Evolutionary conservation across 2,329 filamentous ascomycete species (phyloP).

Genomic region (Cylindrodendrum hubeiense): DNA sequence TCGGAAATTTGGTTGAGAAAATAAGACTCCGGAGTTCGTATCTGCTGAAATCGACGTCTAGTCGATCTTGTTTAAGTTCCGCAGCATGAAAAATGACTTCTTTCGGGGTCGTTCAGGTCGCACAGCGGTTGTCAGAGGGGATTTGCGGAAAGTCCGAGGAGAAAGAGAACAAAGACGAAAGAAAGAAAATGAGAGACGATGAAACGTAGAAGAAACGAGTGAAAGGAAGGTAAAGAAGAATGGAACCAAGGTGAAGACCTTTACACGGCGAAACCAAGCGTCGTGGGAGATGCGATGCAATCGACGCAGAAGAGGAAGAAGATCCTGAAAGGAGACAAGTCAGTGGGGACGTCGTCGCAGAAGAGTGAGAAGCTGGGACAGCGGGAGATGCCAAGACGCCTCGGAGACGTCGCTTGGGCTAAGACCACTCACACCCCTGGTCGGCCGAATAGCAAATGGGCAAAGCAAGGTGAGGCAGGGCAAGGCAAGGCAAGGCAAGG

Average conservation of each 20-base stretch:
- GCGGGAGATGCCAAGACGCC: slow-evolving; percentile 26
- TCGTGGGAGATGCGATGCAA: slow-evolving; percentile 34
- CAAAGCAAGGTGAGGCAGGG: slow-evolving; percentile 11
- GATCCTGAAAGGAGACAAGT: slow-evolving; percentile 23
- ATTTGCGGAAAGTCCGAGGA: slow-evolving; percentile 31
- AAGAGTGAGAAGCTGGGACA: slow-evolving; percentile 31
- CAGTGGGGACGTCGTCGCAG: slow-evolving; percentile 36
- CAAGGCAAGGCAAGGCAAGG: slow-evolving; percentile 20
- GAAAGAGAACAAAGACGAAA: slow-evolving; percentile 11
- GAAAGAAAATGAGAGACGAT: slow-evolving; percentile 15
- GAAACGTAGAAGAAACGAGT: slow-evolving; percentile 35
- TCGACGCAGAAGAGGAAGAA: slow-evolving; percentile 35
- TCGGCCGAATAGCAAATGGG: slow-evolving; percentile 9
- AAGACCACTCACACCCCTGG: slow-evolving; percentile 14
- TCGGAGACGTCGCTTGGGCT: slow-evolving; percentile 32
- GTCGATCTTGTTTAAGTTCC: slow-evolving; percentile 35
- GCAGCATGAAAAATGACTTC: slow-evolving; percentile 41
- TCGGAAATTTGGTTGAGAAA: slow-evolving; percentile 21
- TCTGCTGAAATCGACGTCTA: slow-evolving; percentile 38
- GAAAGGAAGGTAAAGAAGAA: slow-evolving; percentile 32
- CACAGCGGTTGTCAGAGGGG: slow-evolving; percentile 35
- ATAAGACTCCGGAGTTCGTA: slow-evolving; percentile 36
- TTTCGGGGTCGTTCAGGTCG: slow-evolving; percentile 34
- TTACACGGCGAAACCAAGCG: slow-evolving; percentile 43
- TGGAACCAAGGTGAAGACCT: slow-evolving; percentile 33